Evolutionary conservation across 352 stramenopile species (phyloP).

Genomic region (Vaucheria bursata): DNA sequence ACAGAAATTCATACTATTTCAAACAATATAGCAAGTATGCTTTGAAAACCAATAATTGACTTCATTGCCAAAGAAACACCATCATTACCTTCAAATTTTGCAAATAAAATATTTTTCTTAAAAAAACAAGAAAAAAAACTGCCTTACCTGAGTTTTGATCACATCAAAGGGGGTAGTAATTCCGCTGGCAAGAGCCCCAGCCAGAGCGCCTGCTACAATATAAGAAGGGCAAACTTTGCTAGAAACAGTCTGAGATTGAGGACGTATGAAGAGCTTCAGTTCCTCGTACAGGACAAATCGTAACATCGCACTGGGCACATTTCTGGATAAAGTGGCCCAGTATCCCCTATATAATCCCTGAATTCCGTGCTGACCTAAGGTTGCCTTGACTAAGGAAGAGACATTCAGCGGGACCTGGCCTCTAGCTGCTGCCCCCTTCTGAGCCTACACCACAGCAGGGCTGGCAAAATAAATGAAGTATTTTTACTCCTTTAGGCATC

Average conservation of each 20-base stretch:
- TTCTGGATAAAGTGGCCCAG: conserved; percentile 53
- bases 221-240: conserved; percentile 15
- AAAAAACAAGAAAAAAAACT: conserved; percentile 45
- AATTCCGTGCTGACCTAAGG: conserved; percentile 49
- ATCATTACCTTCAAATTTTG: too few relatives aligned
- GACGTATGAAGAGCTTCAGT: conserved; percentile 48
- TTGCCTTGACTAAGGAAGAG: conserved; percentile 19
- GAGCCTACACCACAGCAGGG: too few relatives aligned
- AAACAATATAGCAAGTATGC: too few relatives aligned
- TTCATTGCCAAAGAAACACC: too few relatives aligned
- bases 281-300: conserved; percentile 59
- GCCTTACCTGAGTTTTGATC: conserved; percentile 52
- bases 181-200: conserved; percentile 49
- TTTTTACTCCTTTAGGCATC: too few relatives aligned
- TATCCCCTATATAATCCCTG: conserved; percentile 55
- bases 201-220: conserved; percentile 53
- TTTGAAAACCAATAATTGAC: too few relatives aligned
- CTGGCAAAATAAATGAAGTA: too few relatives aligned
- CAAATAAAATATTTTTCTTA: too few relatives aligned
- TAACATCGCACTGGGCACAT: conserved; percentile 55
- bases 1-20: too few relatives aligned
- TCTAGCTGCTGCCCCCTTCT: background rate
- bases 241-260: background rate
- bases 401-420: background rate
- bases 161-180: conserved; percentile 56